Conservation (phyloP, 257 asterid species). For the Nicotiana noctiflora region DNA sequence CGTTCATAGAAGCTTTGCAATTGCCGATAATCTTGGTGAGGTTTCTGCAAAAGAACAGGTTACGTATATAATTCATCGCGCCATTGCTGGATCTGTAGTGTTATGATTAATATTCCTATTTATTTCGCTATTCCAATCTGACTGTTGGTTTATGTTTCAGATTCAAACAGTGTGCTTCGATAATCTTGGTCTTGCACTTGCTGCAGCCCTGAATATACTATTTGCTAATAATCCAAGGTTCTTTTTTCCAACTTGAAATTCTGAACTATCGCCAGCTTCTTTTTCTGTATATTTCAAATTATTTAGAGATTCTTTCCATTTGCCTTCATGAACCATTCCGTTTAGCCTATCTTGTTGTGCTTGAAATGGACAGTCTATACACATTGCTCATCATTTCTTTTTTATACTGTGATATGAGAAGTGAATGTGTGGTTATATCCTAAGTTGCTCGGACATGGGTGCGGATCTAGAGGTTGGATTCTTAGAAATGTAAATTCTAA, state of each 20-base stretch:
- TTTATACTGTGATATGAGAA: background rate
- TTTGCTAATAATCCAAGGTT: slow-evolving; percentile 69
- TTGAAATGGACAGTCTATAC: background rate
- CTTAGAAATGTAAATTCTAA: too few relatives aligned
- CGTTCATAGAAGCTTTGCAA: slow-evolving; percentile 92
- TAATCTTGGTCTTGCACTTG: slow-evolving; percentile 80
- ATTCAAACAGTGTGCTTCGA: slow-evolving; percentile 97
- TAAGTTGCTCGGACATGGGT: too few relatives aligned
- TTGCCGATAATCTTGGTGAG: slow-evolving; percentile 85
- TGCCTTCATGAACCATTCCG: background rate
- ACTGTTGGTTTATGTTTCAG: slow-evolving; percentile 40
- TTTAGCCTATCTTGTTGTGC: background rate
- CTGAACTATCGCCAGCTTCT: background rate
- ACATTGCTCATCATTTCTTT: background rate
- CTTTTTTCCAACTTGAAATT: slow-evolving; percentile 2
- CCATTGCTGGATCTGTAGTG: background rate
- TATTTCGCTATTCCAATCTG: slow-evolving; percentile 9
- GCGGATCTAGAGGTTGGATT: too few relatives aligned
- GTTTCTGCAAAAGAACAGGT: slow-evolving; percentile 96
- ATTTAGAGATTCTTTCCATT: background rate
- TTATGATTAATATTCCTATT: background rate
- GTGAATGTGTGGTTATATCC: background rate
- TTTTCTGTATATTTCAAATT: background rate
- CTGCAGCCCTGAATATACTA: slow-evolving; percentile 66
- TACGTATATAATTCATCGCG: background rate